Base-by-base conservation (phyloP, 257 asterid genomes). In the Anisodus tanguticus region DNA sequence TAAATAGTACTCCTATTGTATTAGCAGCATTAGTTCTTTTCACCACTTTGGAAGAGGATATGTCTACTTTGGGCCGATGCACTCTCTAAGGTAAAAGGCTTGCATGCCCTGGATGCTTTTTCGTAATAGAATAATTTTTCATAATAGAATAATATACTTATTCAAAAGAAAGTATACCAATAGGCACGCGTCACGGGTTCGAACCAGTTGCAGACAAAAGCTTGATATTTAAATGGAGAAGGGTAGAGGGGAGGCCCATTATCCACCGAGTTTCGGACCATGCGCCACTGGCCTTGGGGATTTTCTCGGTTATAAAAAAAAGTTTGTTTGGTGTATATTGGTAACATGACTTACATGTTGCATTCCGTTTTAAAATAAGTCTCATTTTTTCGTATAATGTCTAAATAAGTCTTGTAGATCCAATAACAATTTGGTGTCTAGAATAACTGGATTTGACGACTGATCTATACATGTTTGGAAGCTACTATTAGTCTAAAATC, bases 351-450 rank as follows among this genome's bases (percentile, higher is more conserved):
- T 8, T 31, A 16, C 77, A 69, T 37, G 53, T 3, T 8, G 77
- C 53, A 69, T 69, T 69, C 77, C 7, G 3, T 39, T 68, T 39
- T 69, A 69, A 39, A 69, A 1, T 41, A 8, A 60, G 17, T 26
- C 6, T 62, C 37, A 22, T n/a, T 22, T 41, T 70, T 43, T 16
- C 35, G 8, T 70, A 17, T 70, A 41, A 69, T 39, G 53, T 70
- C 78, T 41, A 70, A 37, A 37, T 68, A 74, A 74, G n/a, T 10
- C 76, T 67, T 13, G 51, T 68, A 68, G 51, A 74, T 17, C 63
- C 8, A 49, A 76, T 7, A 51, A 13, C 8, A 26, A 3, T 26
- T 76, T 22, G n/a, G 31, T 41, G 47, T 45, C 45, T 26, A 26
- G n/a, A 31, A 31, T 10, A 37, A 31, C n/a, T 66, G 47, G 47